A percentile compares a stretch with the other conserved stretches of the same genome.
Evolutionary conservation across 768 basidiomycete genomes (phyloP).

Genomic region (Asterophora lycoperdoides): DNA sequence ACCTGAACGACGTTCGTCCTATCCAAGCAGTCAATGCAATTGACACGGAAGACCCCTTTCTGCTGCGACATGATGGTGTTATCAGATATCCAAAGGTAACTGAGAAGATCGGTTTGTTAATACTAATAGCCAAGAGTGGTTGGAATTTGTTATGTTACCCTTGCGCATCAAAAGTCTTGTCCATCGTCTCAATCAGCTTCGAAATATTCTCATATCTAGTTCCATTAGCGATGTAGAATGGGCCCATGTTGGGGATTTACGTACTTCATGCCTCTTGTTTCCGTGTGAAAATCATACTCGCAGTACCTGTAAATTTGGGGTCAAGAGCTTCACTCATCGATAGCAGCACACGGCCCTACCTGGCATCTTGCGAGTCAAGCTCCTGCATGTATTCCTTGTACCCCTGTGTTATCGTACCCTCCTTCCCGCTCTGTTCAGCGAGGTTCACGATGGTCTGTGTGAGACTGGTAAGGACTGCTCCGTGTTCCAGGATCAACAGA

Average conservation of each 20-base stretch:
- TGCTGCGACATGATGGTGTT: slow-evolving; percentile 71
- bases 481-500: neutral
- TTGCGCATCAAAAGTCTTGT: slow-evolving; percentile 73
- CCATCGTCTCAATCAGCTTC: slow-evolving; percentile 66
- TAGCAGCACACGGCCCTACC: slow-evolving; percentile 34
- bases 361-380: slow-evolving; percentile 48
- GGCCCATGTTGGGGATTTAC: slow-evolving; percentile 18
- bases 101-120: slow-evolving; percentile 23
- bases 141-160: slow-evolving; percentile 45
- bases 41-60: slow-evolving; percentile 82
- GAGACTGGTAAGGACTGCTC: slow-evolving; percentile 5
- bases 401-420: slow-evolving; percentile 71
- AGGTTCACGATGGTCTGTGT: slow-evolving; percentile 79
- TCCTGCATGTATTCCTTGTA: slow-evolving; percentile 69
- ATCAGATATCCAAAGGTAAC: slow-evolving; percentile 81
- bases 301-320: slow-evolving; percentile 47
- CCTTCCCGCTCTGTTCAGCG: slow-evolving; percentile 88
- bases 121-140: slow-evolving; percentile 1
- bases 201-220: slow-evolving; percentile 85
- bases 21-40: slow-evolving; percentile 95
- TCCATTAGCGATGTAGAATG: neutral
- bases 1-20: slow-evolving; percentile 94
- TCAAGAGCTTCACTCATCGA: neutral
- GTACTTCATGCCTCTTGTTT: slow-evolving; percentile 94
- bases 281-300: slow-evolving; percentile 90